Evolutionary conservation across 495 filamentous ascomycete genomes (phyloP).

Genomic region (Penicillium bialowiezense): DNA sequence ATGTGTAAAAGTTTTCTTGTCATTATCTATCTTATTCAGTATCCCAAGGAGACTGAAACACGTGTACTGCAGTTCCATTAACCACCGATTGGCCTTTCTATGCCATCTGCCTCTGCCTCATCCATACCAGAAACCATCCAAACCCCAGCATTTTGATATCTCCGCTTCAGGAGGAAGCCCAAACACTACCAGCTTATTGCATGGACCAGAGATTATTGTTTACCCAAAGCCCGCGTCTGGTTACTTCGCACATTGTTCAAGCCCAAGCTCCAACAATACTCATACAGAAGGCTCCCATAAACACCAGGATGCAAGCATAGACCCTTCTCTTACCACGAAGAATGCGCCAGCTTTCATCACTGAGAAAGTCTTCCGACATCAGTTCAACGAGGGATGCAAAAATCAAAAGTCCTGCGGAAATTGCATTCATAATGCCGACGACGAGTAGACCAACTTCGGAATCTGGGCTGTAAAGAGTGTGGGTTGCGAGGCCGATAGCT

Average conservation of each 20-base stretch:
- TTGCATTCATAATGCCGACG: conserved; percentile 68
- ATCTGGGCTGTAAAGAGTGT: conserved; percentile 60
- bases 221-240: not conserved
- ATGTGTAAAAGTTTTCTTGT: no score
- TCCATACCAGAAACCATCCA: no score
- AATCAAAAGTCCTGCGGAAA: conserved; percentile 60
- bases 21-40: no score
- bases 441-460: conserved; percentile 63
- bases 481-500: conserved; percentile 67
- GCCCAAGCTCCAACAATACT: conserved; percentile 82
- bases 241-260: conserved; percentile 23
- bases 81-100: no score
- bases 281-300: conserved; percentile 73
- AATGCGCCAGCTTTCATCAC: conserved; percentile 53
- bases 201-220: no score
- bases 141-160: no score
- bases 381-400: conserved; percentile 62
- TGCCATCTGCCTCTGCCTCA: no score
- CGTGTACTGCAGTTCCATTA: no score
- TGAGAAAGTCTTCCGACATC: conserved; percentile 62
- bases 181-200: no score
- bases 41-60: no score
- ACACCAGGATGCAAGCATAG: conserved; percentile 66
- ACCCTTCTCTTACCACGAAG: conserved; percentile 64
- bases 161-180: no score